Percentiles rank a stretch among this genome's conserved stretches.
Evolutionary conservation across 768 basidiomycete genomes (phyloP).

Genomic region (Lactarius quietus): DNA sequence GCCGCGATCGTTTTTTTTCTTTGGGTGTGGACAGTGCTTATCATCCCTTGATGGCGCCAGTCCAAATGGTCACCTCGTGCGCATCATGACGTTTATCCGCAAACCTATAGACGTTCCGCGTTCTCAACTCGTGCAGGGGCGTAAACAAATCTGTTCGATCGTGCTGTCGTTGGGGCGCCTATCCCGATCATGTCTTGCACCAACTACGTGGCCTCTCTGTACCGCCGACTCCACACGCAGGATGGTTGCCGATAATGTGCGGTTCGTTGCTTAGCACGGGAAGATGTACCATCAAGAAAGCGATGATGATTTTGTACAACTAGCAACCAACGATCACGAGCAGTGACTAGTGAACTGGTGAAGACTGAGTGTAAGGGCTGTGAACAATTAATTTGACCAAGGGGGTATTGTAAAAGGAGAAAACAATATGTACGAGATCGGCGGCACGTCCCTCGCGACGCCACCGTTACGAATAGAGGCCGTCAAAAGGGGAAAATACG

Average conservation of each 20-base stretch:
- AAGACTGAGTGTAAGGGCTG: neutral
- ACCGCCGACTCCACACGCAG: neutral
- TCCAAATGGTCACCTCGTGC: constrained; percentile 1
- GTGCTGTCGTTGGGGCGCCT: neutral
- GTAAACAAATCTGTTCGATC: neutral
- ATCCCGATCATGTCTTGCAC: neutral
- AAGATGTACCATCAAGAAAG: neutral
- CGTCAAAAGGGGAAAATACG: constrained; percentile 8
- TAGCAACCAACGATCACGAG: neutral
- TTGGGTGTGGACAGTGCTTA: neutral
- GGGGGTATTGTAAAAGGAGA: neutral
- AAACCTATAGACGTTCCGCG: neutral
- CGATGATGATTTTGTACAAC: neutral
- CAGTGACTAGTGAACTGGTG: neutral
- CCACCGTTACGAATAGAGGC: constrained; percentile 3
- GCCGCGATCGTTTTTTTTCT: neutral
- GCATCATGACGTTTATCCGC: constrained; percentile 2
- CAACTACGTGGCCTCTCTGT: neutral
- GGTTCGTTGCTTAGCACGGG: neutral
- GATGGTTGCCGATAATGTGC: neutral
- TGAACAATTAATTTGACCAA: constrained; percentile 5
- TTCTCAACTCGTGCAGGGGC: neutral
- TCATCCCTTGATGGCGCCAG: neutral
- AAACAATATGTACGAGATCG: neutral
- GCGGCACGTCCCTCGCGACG: neutral